Percentiles rank a stretch among this genome's conserved stretches.
Conservation (phyloP, 768 basidiomycete species). For the Tulasnella sp. region DNA sequence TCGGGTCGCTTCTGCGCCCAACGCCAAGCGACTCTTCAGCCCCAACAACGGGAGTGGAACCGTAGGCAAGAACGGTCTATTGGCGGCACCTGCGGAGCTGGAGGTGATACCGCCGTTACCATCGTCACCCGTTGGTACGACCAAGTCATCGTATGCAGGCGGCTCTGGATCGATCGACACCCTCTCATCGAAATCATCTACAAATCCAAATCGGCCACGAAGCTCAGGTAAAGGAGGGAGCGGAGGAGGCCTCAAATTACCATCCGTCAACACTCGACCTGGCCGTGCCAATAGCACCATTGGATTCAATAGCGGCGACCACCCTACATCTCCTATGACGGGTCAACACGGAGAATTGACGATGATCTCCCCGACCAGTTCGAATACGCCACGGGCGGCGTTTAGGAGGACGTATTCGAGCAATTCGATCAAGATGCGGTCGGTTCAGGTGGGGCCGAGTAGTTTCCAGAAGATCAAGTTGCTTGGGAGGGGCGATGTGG, state of each 20-base stretch:
- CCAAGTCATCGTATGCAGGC: conserved; percentile 38
- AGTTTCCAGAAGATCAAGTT: conserved; percentile 96
- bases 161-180: conserved; percentile 68
- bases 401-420: conserved; percentile 95
- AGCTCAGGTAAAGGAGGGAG: background rate
- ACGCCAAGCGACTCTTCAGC: conserved; percentile 80
- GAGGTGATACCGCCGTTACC: conserved; percentile 30
- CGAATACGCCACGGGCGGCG: conserved; percentile 37
- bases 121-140: conserved; percentile 39
- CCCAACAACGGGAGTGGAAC: conserved; percentile 38
- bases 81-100: conserved; percentile 50
- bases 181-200: conserved; percentile 63
- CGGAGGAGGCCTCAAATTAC: conserved; percentile 27
- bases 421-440: conserved; percentile 89
- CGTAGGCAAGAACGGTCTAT: conserved; percentile 64
- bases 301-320: conserved; percentile 16
- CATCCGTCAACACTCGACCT: conserved; percentile 10
- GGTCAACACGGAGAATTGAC: conserved; percentile 16
- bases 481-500: conserved; percentile 98
- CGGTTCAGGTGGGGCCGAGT: conserved; percentile 86
- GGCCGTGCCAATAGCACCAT: conserved; percentile 14
- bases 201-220: background rate
- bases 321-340: conserved; percentile 18
- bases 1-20: conserved; percentile 92
- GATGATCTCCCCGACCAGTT: conserved; percentile 31